These are phyloP conservation scores for Calonectria hongkongensis DNA, from an alignment of 2,329 filamentous ascomycete genomes.

Conservation along the genomic window DNA sequence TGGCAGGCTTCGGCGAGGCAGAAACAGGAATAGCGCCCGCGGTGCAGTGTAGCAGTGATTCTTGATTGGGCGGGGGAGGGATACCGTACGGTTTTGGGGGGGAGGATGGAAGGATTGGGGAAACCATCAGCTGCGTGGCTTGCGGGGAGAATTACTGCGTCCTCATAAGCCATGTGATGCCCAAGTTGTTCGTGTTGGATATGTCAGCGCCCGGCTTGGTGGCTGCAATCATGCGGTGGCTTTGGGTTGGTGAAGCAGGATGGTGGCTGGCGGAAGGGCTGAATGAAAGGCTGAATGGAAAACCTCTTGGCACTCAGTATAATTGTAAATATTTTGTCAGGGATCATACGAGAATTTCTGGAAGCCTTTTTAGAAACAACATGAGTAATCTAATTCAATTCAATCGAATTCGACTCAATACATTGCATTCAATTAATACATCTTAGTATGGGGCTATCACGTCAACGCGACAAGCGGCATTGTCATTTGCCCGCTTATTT, in stretches of 20 bases:
- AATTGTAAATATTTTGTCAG: neutral
- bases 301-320: neutral
- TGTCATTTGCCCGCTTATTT: neutral
- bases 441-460: neutral
- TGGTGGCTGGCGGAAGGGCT: no score
- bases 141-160: neutral
- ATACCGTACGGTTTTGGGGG: conserved; percentile 22
- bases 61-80: conserved; percentile 1
- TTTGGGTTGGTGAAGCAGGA: neutral
- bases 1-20: conserved; percentile 45
- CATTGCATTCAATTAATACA: neutral
- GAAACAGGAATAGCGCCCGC: conserved; percentile 47
- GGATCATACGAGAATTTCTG: neutral
- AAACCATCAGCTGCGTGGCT: neutral
- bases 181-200: neutral
- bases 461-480: neutral
- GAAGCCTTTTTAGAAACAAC: neutral
- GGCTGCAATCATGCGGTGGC: neutral
- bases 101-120: conserved; percentile 8
- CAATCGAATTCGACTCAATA: no score
- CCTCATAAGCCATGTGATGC: neutral
- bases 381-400: neutral
- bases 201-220: neutral
- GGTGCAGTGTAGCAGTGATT: conserved; percentile 15
- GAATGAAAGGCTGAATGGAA: no score